Base-by-base conservation (phyloP, 169 alveolate species). In the Perkinsus marinus region DNA sequence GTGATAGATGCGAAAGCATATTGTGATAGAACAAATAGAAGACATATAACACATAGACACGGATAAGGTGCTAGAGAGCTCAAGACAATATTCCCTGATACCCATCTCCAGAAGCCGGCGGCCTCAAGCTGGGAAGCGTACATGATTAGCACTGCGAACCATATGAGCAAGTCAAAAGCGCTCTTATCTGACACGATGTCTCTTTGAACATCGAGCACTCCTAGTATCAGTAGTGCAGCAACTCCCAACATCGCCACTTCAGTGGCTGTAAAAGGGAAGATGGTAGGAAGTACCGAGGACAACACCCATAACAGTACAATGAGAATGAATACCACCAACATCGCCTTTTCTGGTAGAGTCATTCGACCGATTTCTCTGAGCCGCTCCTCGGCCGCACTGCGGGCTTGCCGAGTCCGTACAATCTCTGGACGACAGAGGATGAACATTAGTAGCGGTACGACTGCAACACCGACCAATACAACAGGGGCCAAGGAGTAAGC, bases 1-100 rank as follows among this genome's bases (percentile, higher is more conserved):
- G 91, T 89, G 46, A 89, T 39, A 6, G 91, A 89, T 16, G 91
- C 91, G 91, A 37, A 89, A 41, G 57, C 91, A 38, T 89, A 89
- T n/a, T 89, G 91, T 5, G 68, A 39, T 7, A 39, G 36, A 38
- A 17, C 16, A 36, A 89, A 89, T 0, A 37, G 37, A 17, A 89
- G 91, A n/a, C 57, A 89, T 47, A 39, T 30, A 38, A 89, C 37
- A 39, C 7, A 3, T 9, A 39, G 57, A 89, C 91, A 22, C 3
- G 91, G 68, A 19, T 38, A 30, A 41, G 57, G 68, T 5, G 91
- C 16, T 38, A 38, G 22, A 13, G 46, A 39, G 0, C 38, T 10
- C 7, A 26, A 68, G 36, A 26, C 30, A 3, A 89, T 38, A 0
- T 39, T 39, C 19, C 38, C 34, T 5, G 68, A 37, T 30, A 89